Evolutionary conservation across 148 eudicot species (phyloP).

Genomic region (Vaccinium darrowii): DNA sequence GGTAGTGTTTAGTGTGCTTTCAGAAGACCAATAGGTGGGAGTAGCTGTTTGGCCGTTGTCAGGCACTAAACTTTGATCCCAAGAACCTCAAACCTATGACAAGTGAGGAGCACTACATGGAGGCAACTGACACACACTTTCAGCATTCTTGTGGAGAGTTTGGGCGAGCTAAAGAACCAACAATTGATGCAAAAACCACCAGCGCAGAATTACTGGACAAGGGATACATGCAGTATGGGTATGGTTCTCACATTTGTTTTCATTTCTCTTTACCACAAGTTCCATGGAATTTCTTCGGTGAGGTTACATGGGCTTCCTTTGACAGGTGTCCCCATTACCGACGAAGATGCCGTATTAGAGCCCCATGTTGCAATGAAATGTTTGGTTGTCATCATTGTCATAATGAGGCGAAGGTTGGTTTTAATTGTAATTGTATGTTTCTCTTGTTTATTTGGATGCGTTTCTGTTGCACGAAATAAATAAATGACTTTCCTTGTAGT

Average conservation of each 20-base stretch:
- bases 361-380: conserved; percentile 86
- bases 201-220: conserved; percentile 34
- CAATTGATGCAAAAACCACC: conserved; percentile 9
- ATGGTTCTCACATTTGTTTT: conserved; percentile 21
- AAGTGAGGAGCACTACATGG: conserved; percentile 17
- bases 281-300: not conserved
- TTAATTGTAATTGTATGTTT: not conserved
- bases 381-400: conserved; percentile 93
- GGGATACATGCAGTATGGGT: conserved; percentile 77
- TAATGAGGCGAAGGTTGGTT: conserved; percentile 77
- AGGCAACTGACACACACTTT: conserved; percentile 9
- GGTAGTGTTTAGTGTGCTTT: conserved; percentile 12
- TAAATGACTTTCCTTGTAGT: not conserved
- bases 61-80: conserved; percentile 25
- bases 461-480: not conserved
- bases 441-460: not conserved
- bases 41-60: too few species aligned
- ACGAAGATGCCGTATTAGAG: conserved; percentile 73
- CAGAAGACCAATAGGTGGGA: too few species aligned
- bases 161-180: conserved; percentile 19
- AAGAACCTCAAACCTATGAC: conserved; percentile 9
- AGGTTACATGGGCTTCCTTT: conserved; percentile 15
- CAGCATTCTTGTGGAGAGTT: conserved; percentile 12
- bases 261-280: not conserved
- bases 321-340: conserved; percentile 76